Percentiles rank a stretch among this genome's conserved stretches.
Conservation (phyloP, 2,329 filamentous ascomycete genomes). For the Cladosporium sp. region DNA sequence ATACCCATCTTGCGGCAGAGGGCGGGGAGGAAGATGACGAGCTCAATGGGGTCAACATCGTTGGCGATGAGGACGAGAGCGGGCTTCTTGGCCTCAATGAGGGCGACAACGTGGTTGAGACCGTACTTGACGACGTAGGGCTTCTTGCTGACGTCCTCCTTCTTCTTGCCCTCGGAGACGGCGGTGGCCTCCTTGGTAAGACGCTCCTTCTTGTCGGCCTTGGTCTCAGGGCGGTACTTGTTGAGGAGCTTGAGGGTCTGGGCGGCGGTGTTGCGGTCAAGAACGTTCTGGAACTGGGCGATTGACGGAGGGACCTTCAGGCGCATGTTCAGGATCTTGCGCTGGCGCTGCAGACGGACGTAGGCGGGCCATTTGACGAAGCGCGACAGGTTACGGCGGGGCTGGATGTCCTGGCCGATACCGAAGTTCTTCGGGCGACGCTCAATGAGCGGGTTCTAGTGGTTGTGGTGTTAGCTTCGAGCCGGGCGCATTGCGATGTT, state of each 20-base stretch:
- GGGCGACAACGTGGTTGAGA: slow-evolving; percentile 97
- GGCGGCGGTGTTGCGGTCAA: slow-evolving; percentile 94
- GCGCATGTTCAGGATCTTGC: slow-evolving; percentile 96
- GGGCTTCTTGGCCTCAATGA: slow-evolving; percentile 99
- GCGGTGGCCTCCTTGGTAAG: slow-evolving; percentile 97
- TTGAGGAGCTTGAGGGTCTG: slow-evolving; percentile 99
- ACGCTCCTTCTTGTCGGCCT: slow-evolving; percentile 99
- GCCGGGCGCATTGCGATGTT: background rate
- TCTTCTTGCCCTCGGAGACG: slow-evolving; percentile 99
- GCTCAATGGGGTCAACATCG: slow-evolving; percentile 99
- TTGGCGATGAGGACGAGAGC: slow-evolving; percentile 97
- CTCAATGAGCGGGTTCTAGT: slow-evolving; percentile 97
- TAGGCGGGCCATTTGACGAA: slow-evolving; percentile 99
- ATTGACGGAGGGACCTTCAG: slow-evolving; percentile 98
- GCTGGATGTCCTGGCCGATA: slow-evolving; percentile 98
- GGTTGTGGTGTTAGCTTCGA: slow-evolving; percentile 23
- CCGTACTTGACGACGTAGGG: slow-evolving; percentile 99
- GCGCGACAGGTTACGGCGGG: slow-evolving; percentile 88
- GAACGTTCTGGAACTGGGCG: slow-evolving; percentile 95
- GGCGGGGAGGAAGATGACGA: slow-evolving; percentile 98
- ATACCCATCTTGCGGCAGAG: slow-evolving; percentile 99
- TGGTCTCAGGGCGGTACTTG: slow-evolving; percentile 99
- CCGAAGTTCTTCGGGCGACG: slow-evolving; percentile 96
- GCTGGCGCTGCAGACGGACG: slow-evolving; percentile 92
- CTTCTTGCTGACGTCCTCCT: slow-evolving; percentile 99